phyloP scores from a whole-genome alignment of 768 basidiomycete genomes.

The Amanita subjunquillea region DNA sequence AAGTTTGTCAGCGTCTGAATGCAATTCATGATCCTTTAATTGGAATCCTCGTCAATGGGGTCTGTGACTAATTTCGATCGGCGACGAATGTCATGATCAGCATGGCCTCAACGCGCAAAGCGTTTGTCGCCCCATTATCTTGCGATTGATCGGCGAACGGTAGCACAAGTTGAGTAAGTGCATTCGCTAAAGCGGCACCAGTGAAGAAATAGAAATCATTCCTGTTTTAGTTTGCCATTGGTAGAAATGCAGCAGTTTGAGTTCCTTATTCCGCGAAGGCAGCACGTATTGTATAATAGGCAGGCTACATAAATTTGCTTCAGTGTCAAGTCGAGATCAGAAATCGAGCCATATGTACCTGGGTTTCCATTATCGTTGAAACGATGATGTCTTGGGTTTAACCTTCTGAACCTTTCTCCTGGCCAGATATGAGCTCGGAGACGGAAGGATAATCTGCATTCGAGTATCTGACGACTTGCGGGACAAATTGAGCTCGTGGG shows the following conservation, averaged over 20 bases:
- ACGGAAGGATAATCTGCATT: constrained; percentile 66
- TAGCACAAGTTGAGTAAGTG: constrained; percentile 86
- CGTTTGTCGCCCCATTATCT: constrained; percentile 44
- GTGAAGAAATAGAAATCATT: constrained; percentile 99
- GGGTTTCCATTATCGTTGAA: constrained; percentile 90
- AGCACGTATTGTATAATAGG: constrained; percentile 96
- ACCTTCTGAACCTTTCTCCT: constrained; percentile 97
- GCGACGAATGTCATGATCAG: constrained; percentile 94
- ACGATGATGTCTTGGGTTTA: constrained; percentile 93
- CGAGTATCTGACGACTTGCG: constrained; percentile 56
- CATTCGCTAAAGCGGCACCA: constrained; percentile 78
- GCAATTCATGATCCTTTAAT: constrained; percentile 93
- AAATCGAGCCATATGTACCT: constrained; percentile 39
- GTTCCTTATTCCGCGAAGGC: constrained; percentile 88
- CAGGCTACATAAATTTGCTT: constrained; percentile 41
- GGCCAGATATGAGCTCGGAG: constrained; percentile 66
- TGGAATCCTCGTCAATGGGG: constrained; percentile 97
- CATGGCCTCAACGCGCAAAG: constrained; percentile 89
- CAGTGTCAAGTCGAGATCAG: not conserved
- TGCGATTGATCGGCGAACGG: constrained; percentile 51
- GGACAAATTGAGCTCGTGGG: constrained; percentile 9
- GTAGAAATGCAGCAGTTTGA: constrained; percentile 93
- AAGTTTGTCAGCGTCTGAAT: constrained; percentile 83
- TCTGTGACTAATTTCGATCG: constrained; percentile 91
- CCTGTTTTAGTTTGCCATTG: constrained; percentile 94